phyloP scores from a whole-genome alignment of 768 basidiomycete species.

The Melanogaster broomeanus region DNA sequence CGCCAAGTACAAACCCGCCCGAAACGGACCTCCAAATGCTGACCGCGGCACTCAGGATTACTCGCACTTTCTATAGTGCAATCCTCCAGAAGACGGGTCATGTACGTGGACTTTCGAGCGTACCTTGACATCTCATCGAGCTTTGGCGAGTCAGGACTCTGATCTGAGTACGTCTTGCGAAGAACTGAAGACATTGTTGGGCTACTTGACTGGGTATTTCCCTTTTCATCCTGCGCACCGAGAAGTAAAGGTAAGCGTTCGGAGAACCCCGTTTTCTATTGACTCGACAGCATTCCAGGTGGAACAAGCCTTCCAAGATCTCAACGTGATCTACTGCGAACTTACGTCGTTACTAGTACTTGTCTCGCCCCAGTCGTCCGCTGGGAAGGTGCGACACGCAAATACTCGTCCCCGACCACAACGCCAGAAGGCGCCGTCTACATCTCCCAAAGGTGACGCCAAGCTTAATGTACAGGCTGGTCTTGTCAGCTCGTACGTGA shows the following conservation, averaged over 20 bases:
- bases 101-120: constrained; percentile 22
- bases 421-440: constrained; percentile 17
- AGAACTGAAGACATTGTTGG: constrained; percentile 60
- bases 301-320: constrained; percentile 65
- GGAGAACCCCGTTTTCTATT: not conserved
- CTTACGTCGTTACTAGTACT: constrained; percentile 65
- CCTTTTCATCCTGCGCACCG: constrained; percentile 62
- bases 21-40: constrained; percentile 65
- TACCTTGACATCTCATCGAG: constrained; percentile 2
- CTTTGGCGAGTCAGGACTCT: constrained; percentile 20
- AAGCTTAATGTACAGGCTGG: constrained; percentile 44
- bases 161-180: constrained; percentile 35
- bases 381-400: constrained; percentile 4
- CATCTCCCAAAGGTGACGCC: constrained; percentile 13
- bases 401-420: constrained; percentile 7
- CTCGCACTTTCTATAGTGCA: constrained; percentile 58
- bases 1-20: constrained; percentile 57
- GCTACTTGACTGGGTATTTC: constrained; percentile 82
- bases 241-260: constrained; percentile 53
- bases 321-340: constrained; percentile 80
- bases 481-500: constrained; percentile 61
- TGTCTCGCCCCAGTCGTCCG: constrained; percentile 20
- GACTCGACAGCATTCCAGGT: constrained; percentile 40
- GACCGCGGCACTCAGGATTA: constrained; percentile 56
- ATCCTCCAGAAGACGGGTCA: constrained; percentile 48